Base-by-base conservation (phyloP, 805 yeast genomes). In the Candida schatavii region DNA sequence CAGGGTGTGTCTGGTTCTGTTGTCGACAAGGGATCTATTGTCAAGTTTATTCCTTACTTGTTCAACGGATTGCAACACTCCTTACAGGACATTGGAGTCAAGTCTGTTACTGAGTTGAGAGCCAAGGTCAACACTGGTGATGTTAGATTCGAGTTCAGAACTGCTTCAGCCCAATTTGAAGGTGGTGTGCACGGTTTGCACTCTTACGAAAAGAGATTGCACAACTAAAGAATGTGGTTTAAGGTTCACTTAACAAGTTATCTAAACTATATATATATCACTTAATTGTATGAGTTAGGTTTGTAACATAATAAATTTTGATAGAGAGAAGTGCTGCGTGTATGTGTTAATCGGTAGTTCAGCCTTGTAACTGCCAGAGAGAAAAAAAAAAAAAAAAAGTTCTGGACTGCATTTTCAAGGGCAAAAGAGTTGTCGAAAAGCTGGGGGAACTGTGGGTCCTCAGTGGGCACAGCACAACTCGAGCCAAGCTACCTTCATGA, bases 1-100 rank as follows among this genome's bases (percentile, higher is more conserved):
- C 99, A 93, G 76, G 99, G 99, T 79, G 99, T 93, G 53, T 79
- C 95, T 48, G 99, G 99, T 57, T 77, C 96, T 29, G 99, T 93
- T 57, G 83, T 89, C 54, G 99, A 93, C 75, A 88, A 91, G 70
- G 99, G 99, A 57, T 89, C 97, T 34, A 77, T 93, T 64, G 81
- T 81, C 64, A 93, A 91, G 73, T 93, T 89, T 63, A 72, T 93
- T 51, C 99, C 99, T 53, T 93, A 93, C 76, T 74, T 93, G 67
- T 85, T 75, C 80, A 83, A 85, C 56, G 99, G 99, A 70, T 78
- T 93, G 63, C 97, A 93, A 78, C 99, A 93, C 69, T 91, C 99
- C 62, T 86, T 95, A 68, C 99, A 93, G 78, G 99, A 93, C 67
- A 88, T 93, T 67, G 99, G 99, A 71, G 85, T 85, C 50, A 57